These are phyloP conservation scores for Fusarium newnesense DNA, from an alignment of 2,329 filamentous ascomycete species.

Conservation along the genomic window DNA sequence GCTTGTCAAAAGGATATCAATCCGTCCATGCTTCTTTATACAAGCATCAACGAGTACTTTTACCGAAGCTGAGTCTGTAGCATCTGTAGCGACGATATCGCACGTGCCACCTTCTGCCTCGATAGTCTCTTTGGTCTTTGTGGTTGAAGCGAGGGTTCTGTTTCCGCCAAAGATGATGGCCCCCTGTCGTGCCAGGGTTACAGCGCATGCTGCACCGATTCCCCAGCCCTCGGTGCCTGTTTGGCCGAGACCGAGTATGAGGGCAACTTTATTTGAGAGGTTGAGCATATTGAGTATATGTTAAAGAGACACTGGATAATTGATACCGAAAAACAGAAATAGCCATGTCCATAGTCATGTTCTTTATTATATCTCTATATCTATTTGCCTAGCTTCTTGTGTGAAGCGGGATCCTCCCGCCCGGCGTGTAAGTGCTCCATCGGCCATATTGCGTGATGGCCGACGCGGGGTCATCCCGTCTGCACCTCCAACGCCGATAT, in stretches of 20 bases:
- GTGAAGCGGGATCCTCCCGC: background rate
- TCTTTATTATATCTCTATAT: background rate
- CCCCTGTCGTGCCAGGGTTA: slow-evolving; percentile 58
- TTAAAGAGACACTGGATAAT: too few relatives aligned
- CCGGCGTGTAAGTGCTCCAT: slow-evolving; percentile 19
- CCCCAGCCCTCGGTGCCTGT: slow-evolving; percentile 58
- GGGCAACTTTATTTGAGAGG: slow-evolving; percentile 55
- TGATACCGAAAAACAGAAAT: too few relatives aligned
- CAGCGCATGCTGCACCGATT: slow-evolving; percentile 62
- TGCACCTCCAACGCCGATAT: background rate
- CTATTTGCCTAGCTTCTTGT: background rate
- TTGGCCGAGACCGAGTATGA: slow-evolving; percentile 59
- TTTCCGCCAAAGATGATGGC: slow-evolving; percentile 63
- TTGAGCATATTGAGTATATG: slow-evolving; percentile 46
- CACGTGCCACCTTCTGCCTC: slow-evolving; percentile 48
- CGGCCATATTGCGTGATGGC: slow-evolving; percentile 31
- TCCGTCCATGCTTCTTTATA: slow-evolving; percentile 61
- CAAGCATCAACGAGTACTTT: slow-evolving; percentile 63
- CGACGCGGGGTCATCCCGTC: slow-evolving; percentile 36
- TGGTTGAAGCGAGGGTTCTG: slow-evolving; percentile 53
- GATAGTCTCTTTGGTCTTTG: slow-evolving; percentile 53
- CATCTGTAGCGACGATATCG: slow-evolving; percentile 58
- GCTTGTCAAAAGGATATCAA: slow-evolving; percentile 71
- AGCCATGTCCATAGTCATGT: too few relatives aligned
- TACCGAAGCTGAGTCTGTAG: slow-evolving; percentile 63